Evolutionary conservation across 208 protist genomes (phyloP).

Genomic region (Ichthyophonus hoferi): DNA sequence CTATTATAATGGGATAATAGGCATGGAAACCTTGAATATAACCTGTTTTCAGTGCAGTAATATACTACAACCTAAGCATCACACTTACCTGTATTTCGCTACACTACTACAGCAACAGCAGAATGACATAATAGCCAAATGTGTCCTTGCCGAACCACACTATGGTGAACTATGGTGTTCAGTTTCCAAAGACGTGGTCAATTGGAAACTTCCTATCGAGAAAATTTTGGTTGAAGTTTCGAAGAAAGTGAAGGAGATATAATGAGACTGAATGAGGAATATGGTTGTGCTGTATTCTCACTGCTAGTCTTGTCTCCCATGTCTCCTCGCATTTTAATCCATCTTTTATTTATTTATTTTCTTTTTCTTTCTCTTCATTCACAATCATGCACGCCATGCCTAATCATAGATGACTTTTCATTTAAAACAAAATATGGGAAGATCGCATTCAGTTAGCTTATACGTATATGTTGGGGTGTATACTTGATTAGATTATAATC

Average conservation of each 20-base stretch:
- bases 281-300: not conserved
- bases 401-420: not conserved
- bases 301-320: not conserved
- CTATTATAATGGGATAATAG: too few relatives aligned
- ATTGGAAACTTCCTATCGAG: constrained; percentile 17
- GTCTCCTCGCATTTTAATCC: not conserved
- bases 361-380: not conserved
- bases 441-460: not conserved
- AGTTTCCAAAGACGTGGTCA: constrained; percentile 59
- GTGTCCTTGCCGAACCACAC: constrained; percentile 57
- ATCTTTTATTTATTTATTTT: not conserved
- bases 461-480: too few relatives aligned
- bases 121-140: constrained; percentile 51
- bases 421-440: not conserved
- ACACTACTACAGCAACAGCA: constrained; percentile 40
- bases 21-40: too few relatives aligned
- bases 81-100: too few relatives aligned
- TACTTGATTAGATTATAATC: too few relatives aligned
- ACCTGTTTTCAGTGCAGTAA: too few relatives aligned
- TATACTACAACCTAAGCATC: too few relatives aligned
- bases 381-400: not conserved
- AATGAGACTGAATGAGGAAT: not conserved
- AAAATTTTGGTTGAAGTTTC: not conserved
- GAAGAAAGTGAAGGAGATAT: not conserved
- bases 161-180: constrained; percentile 65